These are phyloP conservation scores for Cinnamomum chago DNA, from an alignment of 164 flowering plant species.

Conservation along the genomic window DNA sequence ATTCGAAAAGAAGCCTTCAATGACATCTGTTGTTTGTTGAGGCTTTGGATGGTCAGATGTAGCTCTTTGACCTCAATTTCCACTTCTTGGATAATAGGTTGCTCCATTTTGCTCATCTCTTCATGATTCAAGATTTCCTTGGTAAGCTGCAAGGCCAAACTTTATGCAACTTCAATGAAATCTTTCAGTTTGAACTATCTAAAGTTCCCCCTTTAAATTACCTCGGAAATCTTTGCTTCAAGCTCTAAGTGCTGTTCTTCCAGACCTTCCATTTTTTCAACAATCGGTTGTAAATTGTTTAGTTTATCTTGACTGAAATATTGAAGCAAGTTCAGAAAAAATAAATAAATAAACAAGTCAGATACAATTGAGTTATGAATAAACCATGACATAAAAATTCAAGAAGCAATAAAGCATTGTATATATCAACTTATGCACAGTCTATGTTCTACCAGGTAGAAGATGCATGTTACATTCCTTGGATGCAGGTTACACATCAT, in stretches of 20 bases:
- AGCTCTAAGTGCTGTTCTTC: slow-evolving; percentile 42
- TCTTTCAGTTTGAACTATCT: not conserved
- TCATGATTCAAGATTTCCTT: slow-evolving; percentile 48
- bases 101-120: slow-evolving; percentile 56
- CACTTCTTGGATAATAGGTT: slow-evolving; percentile 65
- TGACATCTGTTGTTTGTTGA: slow-evolving; percentile 69
- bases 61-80: slow-evolving; percentile 66
- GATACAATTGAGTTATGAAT: not conserved
- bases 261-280: slow-evolving; percentile 34
- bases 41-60: slow-evolving; percentile 49
- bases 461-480: not conserved
- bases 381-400: not conserved
- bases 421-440: not conserved
- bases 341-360: not conserved
- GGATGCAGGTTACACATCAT: not conserved
- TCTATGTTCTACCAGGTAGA: not conserved
- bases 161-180: not conserved
- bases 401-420: not conserved
- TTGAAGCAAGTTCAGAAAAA: not conserved
- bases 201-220: slow-evolving; percentile 12
- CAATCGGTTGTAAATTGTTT: slow-evolving; percentile 35
- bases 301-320: slow-evolving; percentile 52
- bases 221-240: slow-evolving; percentile 61
- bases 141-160: slow-evolving; percentile 44
- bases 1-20: slow-evolving; percentile 44